Base-by-base conservation (phyloP, 176 grass and related monocot species). In the Elymus sibiricus region DNA sequence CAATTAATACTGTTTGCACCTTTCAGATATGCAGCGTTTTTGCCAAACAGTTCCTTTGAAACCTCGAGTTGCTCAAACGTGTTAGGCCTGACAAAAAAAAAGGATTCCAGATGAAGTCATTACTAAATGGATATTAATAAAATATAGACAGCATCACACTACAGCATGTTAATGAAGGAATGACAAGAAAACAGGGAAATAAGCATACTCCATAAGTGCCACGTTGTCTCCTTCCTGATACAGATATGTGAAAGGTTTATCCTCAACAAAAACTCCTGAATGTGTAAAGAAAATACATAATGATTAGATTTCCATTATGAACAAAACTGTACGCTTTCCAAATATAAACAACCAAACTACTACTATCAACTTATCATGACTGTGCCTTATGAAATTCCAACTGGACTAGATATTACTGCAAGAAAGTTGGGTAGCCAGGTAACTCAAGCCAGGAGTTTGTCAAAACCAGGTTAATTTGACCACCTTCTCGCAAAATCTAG, bases 11-110 rank as follows among this genome's bases (percentile, higher is more conserved):
- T 53, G 49, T 49, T 26, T 21, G 9, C 15, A 81, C 96, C 96
- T 94, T 86, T 95, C 61, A 98, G 85, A 79, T 98, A 98, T 64
- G 90, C 86, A 58, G 86, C 86, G 70, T 90, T 70, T 87, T 95
- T 98, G 64, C 96, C 93, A 89, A 98, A 98, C 84, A 98, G 79
- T 61, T 95, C 93, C 76, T 95, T 91, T 26, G 92, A 83, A 92
- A 98, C 86, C 86, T 98, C 96, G 55, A 98, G 51, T 91, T 98
- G 96, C 82, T 98, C 93, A 92, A 94, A 98, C 19, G 96, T 95
- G 70, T 72, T 79, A 74, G 96, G 96, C 86, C 96, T 98, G 70
- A 47, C 22, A 92, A 83, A 71, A 71, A 68, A 85, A 22, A 56
- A 8, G 32, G 22, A 82, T 46, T 87, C 6, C n/a, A 82, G 19